Evolutionary conservation across 1,139 yeast species (phyloP).

Genomic region (Saccharomyces hybrid): DNA sequence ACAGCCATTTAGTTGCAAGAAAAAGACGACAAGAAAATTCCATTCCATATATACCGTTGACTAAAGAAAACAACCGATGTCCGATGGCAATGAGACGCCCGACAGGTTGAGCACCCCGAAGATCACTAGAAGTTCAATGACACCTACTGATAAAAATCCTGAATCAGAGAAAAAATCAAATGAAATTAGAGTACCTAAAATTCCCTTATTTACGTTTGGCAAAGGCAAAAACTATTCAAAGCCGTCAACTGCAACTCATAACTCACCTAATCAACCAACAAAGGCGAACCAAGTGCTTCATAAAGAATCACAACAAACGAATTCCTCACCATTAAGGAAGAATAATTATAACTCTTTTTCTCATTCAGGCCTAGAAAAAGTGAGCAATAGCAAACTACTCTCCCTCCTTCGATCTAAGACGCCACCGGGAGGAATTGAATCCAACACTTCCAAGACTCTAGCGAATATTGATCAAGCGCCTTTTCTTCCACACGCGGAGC

Average conservation of each 20-base stretch:
- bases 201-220: neutral
- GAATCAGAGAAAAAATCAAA: neutral
- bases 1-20: too few relatives aligned
- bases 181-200: neutral
- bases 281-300: neutral
- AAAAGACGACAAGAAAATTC: neutral
- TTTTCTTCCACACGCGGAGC: neutral
- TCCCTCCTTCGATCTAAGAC: constrained; percentile 4
- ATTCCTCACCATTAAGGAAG: neutral
- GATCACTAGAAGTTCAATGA: neutral
- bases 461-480: neutral
- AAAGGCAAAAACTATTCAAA: neutral
- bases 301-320: neutral
- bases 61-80: neutral
- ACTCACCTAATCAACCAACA: neutral
- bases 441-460: neutral
- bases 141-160: neutral
- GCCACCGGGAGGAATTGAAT: neutral
- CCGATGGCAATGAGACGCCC: neutral
- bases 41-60: neutral
- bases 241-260: neutral
- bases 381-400: neutral
- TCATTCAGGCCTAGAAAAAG: neutral
- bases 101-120: neutral
- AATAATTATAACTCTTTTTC: neutral